Base-by-base conservation (phyloP, 257 asterid species). In the Nicotiana otophora region DNA sequence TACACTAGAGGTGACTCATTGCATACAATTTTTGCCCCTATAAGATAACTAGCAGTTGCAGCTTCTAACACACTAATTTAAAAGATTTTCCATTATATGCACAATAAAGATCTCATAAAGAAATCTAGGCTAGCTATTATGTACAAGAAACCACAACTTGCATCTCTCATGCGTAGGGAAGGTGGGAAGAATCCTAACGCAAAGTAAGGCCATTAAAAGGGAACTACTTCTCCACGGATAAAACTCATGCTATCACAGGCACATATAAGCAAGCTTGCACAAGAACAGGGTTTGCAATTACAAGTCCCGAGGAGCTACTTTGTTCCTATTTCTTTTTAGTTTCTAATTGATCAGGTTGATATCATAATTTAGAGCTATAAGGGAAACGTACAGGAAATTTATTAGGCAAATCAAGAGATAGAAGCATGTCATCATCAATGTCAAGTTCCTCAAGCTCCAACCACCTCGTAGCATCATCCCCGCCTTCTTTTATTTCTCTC, bases 371-470 rank as follows among this genome's bases (percentile, higher is more conserved):
- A 26, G 17, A 75, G 16, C 80, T 4, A 48, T 15, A 68, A 20
- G 28, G 23, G 5, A 58, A 36, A 30, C 60, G 79, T 87, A 94
- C 98, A 48, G 98, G 98, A 87, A 96, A 92, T 94, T 90, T 96
- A 90, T 85, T 81, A 81, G 94, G 94, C 87, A 96, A 87, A 88
- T 94, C 97, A 64, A 94, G 97, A 83, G 95, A 92, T 48, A 85
- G 83, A 14, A 94, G 94, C 88, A 84, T 67, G 61, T 81, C 82
- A 84, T 94, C 99, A 80, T 93, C 94, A 51, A 96, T 90, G 68
- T 88, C 95, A 78, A 91, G 93, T 82, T 90, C 98, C 85, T 96
- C 99, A 54, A 94, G 95, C 88, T 96, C 99, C 95, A 94, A 91
- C 99, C 99, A 96, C 90, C 87, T 89, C 72, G 90, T 89, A 42